Evolutionary conservation across 2,329 filamentous ascomycete species (phyloP).

Genomic region (Coleophoma eucalyptorum): DNA sequence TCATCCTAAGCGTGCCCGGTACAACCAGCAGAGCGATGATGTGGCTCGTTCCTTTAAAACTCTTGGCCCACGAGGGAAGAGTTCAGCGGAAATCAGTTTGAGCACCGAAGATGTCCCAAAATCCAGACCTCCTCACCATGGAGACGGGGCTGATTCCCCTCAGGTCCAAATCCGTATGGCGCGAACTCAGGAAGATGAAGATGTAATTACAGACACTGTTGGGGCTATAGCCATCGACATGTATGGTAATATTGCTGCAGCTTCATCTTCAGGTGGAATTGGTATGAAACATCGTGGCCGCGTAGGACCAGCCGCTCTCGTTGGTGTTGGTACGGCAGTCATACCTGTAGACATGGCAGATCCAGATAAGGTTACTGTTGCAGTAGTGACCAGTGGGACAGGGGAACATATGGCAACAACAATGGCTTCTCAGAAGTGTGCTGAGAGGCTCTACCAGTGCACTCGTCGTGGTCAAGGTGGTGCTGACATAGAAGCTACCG

Average conservation of each 20-base stretch:
- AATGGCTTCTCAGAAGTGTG: constrained; percentile 82
- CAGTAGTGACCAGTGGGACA: constrained; percentile 87
- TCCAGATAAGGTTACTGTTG: constrained; percentile 65
- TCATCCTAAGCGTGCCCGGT: constrained; percentile 22
- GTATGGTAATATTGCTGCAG: constrained; percentile 84
- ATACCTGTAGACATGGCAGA: constrained; percentile 74
- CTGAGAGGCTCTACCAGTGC: constrained; percentile 75
- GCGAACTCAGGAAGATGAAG: constrained; percentile 32
- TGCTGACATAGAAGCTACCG: constrained; percentile 59
- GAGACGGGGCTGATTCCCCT: background rate
- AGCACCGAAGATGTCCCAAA: no score
- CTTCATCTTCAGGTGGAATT: constrained; percentile 94
- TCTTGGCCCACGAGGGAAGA: constrained; percentile 15
- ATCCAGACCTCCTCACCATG: background rate
- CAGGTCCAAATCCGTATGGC: no score
- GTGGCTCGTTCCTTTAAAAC: constrained; percentile 22
- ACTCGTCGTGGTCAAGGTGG: constrained; percentile 59
- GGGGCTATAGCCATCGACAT: constrained; percentile 91
- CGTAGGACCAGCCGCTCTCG: constrained; percentile 86
- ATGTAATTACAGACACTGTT: constrained; percentile 84
- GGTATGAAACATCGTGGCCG: constrained; percentile 96
- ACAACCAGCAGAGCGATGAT: constrained; percentile 18
- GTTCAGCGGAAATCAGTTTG: constrained; percentile 4
- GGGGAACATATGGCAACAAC: constrained; percentile 98
- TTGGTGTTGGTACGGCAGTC: constrained; percentile 86